phyloP scores from a whole-genome alignment of 108 stramenopile genomes.

The Skeletonema potamos region DNA sequence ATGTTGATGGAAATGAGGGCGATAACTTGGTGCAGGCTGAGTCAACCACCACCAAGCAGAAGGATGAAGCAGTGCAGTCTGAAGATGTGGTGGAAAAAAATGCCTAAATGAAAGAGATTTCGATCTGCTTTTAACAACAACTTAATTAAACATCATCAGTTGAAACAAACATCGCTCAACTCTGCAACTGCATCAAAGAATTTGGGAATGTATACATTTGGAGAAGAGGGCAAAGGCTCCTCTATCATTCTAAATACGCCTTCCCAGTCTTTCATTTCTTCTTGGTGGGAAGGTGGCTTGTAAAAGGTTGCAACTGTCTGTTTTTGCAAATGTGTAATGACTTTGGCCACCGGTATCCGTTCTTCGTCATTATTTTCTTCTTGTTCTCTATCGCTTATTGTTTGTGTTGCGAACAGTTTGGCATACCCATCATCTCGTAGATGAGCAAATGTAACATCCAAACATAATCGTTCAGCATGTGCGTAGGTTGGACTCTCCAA shows the following conservation, averaged over 20 bases:
- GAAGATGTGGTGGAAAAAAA: not conserved
- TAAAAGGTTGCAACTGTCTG: slow-evolving; percentile 32
- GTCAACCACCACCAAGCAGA: not conserved
- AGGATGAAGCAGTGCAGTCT: not conserved
- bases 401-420: slow-evolving; percentile 19
- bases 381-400: not conserved
- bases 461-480: slow-evolving; percentile 31
- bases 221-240: slow-evolving; percentile 25
- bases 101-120: not conserved
- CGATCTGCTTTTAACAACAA: not conserved
- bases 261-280: slow-evolving; percentile 30
- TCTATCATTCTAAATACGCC: slow-evolving; percentile 40
- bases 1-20: not conserved
- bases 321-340: slow-evolving; percentile 41
- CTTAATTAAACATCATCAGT: not conserved
- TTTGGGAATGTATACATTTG: slow-evolving; percentile 37
- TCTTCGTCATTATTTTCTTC: not conserved
- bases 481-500: slow-evolving; percentile 52
- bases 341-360: slow-evolving; percentile 40
- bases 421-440: slow-evolving; percentile 27
- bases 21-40: not conserved
- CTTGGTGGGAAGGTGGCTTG: slow-evolving; percentile 23
- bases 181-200: slow-evolving; percentile 35
- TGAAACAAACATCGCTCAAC: slow-evolving; percentile 46
- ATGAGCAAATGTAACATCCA: slow-evolving; percentile 34